phyloP scores from a whole-genome alignment of 192 early-diverging fungal species.

The Coemansia sp. region DNA sequence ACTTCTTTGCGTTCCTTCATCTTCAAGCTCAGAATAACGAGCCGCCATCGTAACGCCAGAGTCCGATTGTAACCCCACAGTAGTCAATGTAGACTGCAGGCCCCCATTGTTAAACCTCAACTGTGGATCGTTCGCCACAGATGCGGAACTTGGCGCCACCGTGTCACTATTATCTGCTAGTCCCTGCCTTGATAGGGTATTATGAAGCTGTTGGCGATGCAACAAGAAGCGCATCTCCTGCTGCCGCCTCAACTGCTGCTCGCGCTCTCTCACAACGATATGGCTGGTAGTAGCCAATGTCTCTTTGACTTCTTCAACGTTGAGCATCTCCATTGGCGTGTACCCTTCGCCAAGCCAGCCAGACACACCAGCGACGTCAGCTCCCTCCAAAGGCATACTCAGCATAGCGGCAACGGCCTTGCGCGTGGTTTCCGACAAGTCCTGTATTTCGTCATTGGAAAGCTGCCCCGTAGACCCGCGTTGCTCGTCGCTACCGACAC shows the following conservation, averaged over 20 bases:
- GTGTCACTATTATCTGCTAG: not conserved
- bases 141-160: not conserved
- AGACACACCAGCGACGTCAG: slow-evolving; percentile 45
- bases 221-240: slow-evolving; percentile 27
- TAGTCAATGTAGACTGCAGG: not conserved
- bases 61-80: slow-evolving; percentile 18
- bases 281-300: slow-evolving; percentile 51
- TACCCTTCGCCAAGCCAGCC: slow-evolving; percentile 53
- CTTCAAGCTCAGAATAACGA: not conserved
- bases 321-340: slow-evolving; percentile 48
- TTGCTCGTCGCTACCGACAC: not conserved
- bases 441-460: slow-evolving; percentile 42
- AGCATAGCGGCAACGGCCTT: slow-evolving; percentile 42
- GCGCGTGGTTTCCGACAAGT: slow-evolving; percentile 42
- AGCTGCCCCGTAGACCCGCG: slow-evolving; percentile 9
- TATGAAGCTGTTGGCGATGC: slow-evolving; percentile 18
- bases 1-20: slow-evolving; percentile 4
- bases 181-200: not conserved
- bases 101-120: not conserved
- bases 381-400: slow-evolving; percentile 49
- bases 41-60: not conserved
- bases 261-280: slow-evolving; percentile 46
- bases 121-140: slow-evolving; percentile 2
- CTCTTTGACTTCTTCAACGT: slow-evolving; percentile 43
- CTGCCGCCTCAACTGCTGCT: slow-evolving; percentile 43